Evolutionary conservation across 305 asterid species (phyloP), one percentile per base, ranked within the genome.

Genomic region (Rubia peregrina): DNA sequence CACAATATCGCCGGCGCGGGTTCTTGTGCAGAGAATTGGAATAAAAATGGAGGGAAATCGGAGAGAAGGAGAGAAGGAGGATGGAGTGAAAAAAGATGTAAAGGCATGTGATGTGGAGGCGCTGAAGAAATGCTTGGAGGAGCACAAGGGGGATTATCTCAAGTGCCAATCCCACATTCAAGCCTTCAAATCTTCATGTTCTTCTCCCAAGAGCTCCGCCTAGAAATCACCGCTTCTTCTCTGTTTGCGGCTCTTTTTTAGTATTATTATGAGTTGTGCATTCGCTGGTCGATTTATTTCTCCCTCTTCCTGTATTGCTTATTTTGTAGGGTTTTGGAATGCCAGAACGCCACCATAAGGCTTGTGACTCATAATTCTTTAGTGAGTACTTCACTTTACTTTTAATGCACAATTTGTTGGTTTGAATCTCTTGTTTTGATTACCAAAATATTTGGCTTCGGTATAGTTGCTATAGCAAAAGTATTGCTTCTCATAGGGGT

Each of bases 81-180:
- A 64, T 64, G 68, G 68, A 64, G 68, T 64, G 53, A 64, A 64
- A 36, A 64, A 46, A 17, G 41, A n/a, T 40, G 53, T n/a, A n/a
- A n/a, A 14, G 68, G 16, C 68, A 64, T 64, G 68, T 64, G 68
- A 64, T 64, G 68, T 64, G 51, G 53, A 64, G 16, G 68, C 68
- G 24, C 68, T 64, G 12, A 64, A 64, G 68, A 64, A 64, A 41
- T 64, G 68, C 68, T 64, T 64, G 68, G 68, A 64, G 68, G 68
- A 64, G 53, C 51, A 64, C 46, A 64, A 64, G 13, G 68, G 68
- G 51, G 68, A 64, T 64, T 41, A 64, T 41, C 36, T 64, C 68
- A 64, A 64, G 22, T 64, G 68, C 44, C 68, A 64, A 40, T 64
- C 51, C 53, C 68, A 64, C 5, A 64, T 64, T 17, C 17, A 64